These are phyloP conservation scores for Xylariaceae sp. DNA, from an alignment of 2,329 filamentous ascomycete species.

Conservation along the genomic window DNA sequence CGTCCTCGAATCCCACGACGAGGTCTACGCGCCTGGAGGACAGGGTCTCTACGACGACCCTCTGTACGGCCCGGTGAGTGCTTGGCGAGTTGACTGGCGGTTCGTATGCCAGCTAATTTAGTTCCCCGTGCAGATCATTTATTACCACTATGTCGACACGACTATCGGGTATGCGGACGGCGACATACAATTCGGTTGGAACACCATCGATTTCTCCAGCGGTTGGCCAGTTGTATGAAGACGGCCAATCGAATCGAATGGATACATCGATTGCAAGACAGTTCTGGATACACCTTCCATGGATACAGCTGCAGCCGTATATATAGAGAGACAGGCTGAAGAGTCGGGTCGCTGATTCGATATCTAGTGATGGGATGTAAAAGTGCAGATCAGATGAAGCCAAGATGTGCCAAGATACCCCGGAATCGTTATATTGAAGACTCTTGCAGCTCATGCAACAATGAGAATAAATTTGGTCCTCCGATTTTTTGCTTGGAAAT, in stretches of 20 bases:
- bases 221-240: slow-evolving; percentile 44
- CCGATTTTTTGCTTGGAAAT: neutral
- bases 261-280: neutral
- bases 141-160: slow-evolving; percentile 39
- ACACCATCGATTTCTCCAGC: slow-evolving; percentile 45
- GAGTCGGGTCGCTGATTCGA: no score
- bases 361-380: no score
- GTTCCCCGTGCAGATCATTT: slow-evolving; percentile 40
- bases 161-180: slow-evolving; percentile 35
- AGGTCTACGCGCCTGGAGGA: slow-evolving; percentile 62
- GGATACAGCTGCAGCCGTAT: no score
- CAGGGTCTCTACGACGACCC: slow-evolving; percentile 43
- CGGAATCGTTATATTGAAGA: no score
- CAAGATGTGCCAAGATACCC: no score
- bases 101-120: neutral
- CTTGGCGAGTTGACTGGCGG: neutral
- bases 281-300: no score
- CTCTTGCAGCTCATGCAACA: no score
- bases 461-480: no score
- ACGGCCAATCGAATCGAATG: neutral
- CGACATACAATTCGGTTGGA: slow-evolving; percentile 50
- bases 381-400: no score
- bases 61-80: slow-evolving; percentile 29
- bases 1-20: slow-evolving; percentile 56
- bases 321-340: no score